Conservation (phyloP, 2,329 filamentous ascomycete species). For the Trichophyton benhamiae region DNA sequence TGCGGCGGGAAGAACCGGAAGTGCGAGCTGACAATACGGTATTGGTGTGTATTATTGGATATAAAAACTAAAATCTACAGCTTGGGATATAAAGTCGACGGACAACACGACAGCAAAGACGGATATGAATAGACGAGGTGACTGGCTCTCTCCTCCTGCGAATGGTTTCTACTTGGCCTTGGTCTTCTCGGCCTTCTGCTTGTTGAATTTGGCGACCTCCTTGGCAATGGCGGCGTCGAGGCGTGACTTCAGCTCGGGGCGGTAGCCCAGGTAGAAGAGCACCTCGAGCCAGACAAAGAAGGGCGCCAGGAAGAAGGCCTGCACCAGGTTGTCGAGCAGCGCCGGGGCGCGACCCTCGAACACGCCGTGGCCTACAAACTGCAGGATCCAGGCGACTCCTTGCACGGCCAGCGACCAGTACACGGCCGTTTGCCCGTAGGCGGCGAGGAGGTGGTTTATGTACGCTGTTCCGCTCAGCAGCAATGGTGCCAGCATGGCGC, state of each 20-base stretch:
- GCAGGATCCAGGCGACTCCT: slow-evolving; percentile 66
- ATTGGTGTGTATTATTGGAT: neutral
- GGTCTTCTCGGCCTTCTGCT: slow-evolving; percentile 29
- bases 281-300: slow-evolving; percentile 97
- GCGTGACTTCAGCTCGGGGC: slow-evolving; percentile 70
- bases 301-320: slow-evolving; percentile 83
- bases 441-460: slow-evolving; percentile 59
- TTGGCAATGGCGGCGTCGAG: slow-evolving; percentile 63
- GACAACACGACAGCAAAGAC: too few relatives aligned
- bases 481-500: slow-evolving; percentile 60
- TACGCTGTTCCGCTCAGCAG: slow-evolving; percentile 63
- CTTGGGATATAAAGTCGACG: neutral
- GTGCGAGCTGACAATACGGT: neutral
- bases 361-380: slow-evolving; percentile 82
- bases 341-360: slow-evolving; percentile 84
- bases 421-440: slow-evolving; percentile 48
- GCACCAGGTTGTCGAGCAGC: slow-evolving; percentile 77
- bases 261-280: slow-evolving; percentile 80
- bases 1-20: neutral
- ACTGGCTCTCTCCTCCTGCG: too few relatives aligned
- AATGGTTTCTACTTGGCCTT: neutral
- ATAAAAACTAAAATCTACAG: neutral
- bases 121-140: too few relatives aligned
- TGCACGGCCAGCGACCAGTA: slow-evolving; percentile 58
- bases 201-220: slow-evolving; percentile 65